phyloP scores from a whole-genome alignment of 805 yeast species.

The Komagataella populi region DNA sequence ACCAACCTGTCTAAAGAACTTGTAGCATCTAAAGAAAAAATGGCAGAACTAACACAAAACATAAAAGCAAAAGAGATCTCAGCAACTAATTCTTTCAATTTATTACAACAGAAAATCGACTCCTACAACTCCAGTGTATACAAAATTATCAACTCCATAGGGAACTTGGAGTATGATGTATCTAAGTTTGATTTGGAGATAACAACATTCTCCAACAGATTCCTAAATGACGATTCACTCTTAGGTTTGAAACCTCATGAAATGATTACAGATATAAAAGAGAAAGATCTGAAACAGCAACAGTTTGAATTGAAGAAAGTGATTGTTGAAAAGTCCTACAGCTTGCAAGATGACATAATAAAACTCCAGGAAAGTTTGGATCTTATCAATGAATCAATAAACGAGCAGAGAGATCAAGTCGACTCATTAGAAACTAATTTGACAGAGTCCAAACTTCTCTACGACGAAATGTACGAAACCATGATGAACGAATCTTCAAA shows the following conservation, averaged over 20 bases:
- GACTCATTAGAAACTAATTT: slow-evolving; percentile 41
- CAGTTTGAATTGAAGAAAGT: slow-evolving; percentile 31
- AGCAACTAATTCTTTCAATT: slow-evolving; percentile 33
- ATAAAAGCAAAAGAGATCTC: slow-evolving; percentile 36
- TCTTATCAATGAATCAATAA: slow-evolving; percentile 35
- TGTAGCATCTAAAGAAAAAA: slow-evolving; percentile 18
- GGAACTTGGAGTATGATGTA: slow-evolving; percentile 5
- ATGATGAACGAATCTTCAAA: slow-evolving; percentile 37
- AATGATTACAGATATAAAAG: slow-evolving; percentile 23
- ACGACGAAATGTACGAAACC: slow-evolving; percentile 41
- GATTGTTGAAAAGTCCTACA: slow-evolving; percentile 30
- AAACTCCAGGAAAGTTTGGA: slow-evolving; percentile 47
- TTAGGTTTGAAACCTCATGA: slow-evolving; percentile 32
- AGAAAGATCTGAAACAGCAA: slow-evolving; percentile 16
- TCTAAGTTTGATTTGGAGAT: slow-evolving; percentile 24
- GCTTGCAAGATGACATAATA: slow-evolving; percentile 41
- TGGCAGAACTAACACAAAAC: slow-evolving; percentile 30
- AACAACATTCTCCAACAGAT: slow-evolving; percentile 15
- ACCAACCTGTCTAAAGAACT: slow-evolving; percentile 41
- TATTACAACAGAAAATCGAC: slow-evolving; percentile 35
- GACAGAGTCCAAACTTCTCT: slow-evolving; percentile 29
- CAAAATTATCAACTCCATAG: slow-evolving; percentile 24
- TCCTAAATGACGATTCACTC: slow-evolving; percentile 23
- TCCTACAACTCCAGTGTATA: slow-evolving; percentile 44
- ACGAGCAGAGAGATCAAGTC: slow-evolving; percentile 40